Conservation (phyloP, 2,329 filamentous ascomycete genomes). For the Aschersonia sp. region DNA sequence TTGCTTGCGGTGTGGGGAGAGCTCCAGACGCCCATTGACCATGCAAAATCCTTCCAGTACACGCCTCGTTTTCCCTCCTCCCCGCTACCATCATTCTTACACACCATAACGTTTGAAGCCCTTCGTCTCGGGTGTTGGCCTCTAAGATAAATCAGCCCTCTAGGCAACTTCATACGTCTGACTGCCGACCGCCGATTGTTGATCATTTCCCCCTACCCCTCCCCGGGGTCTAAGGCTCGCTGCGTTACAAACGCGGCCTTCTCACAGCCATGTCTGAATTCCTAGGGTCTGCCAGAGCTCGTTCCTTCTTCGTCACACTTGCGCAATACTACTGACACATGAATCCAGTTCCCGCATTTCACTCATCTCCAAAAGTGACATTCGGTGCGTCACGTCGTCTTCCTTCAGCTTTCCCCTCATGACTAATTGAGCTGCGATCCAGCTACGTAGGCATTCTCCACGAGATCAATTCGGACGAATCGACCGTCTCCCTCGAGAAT, state of each 20-base stretch:
- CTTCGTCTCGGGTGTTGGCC: slow-evolving; percentile 1
- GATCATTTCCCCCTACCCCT: slow-evolving; percentile 8
- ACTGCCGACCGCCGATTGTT: neutral
- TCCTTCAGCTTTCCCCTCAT: neutral
- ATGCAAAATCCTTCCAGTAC: slow-evolving; percentile 19
- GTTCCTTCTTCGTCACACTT: neutral
- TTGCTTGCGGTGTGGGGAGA: slow-evolving; percentile 6
- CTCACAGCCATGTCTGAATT: slow-evolving; percentile 41
- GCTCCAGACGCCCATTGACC: slow-evolving; percentile 7
- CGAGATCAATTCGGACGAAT: slow-evolving; percentile 95
- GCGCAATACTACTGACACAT: neutral
- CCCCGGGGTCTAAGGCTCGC: slow-evolving; percentile 13
- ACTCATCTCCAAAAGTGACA: slow-evolving; percentile 93
- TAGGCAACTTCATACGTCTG: no score
- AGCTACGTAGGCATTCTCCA: slow-evolving; percentile 94
- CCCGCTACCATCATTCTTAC: neutral
- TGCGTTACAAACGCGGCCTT: slow-evolving; percentile 27
- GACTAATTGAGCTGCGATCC: slow-evolving; percentile 18
- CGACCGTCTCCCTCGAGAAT: slow-evolving; percentile 93
- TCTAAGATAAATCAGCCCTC: neutral
- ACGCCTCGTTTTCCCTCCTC: slow-evolving; percentile 7
- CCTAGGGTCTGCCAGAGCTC: slow-evolving; percentile 32
- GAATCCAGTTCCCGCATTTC: slow-evolving; percentile 71
- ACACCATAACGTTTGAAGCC: slow-evolving; percentile 1
- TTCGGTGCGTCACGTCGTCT: slow-evolving; percentile 51